Percentiles rank a stretch among this genome's conserved stretches.
These are phyloP conservation scores for Yamadazyma jaroonii DNA, from an alignment of 1,139 yeast genomes.

Conservation along the genomic window DNA sequence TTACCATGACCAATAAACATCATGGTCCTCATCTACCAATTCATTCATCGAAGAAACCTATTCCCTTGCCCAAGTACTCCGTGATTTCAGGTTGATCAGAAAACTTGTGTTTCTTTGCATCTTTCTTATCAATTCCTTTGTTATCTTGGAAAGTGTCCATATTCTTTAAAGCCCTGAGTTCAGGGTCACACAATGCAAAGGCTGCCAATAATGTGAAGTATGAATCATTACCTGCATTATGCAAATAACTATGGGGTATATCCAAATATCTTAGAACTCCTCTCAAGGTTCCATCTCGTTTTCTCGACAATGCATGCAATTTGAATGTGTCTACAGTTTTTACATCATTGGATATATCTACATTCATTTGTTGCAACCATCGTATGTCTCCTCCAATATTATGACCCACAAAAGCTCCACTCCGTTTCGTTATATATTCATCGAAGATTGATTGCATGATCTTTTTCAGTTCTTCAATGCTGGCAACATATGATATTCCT, in stretches of 20 bases:
- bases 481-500: constrained; percentile 52
- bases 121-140: constrained; percentile 8
- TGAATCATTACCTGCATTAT: constrained; percentile 85
- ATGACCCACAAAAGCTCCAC: constrained; percentile 64
- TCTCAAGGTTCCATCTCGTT: constrained; percentile 48
- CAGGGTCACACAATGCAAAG: constrained; percentile 56
- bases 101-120: constrained; percentile 9
- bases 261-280: constrained; percentile 49
- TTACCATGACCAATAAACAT: too few relatives aligned
- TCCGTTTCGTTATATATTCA: constrained; percentile 29
- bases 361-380: constrained; percentile 49
- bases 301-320: constrained; percentile 43
- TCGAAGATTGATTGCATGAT: constrained; percentile 44
- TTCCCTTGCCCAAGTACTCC: too few relatives aligned
- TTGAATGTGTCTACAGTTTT: constrained; percentile 52
- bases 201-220: constrained; percentile 63
- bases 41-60: too few relatives aligned
- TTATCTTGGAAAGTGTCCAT: constrained; percentile 18
- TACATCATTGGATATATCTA: constrained; percentile 36
- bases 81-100: constrained; percentile 10
- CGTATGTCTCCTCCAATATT: constrained; percentile 57
- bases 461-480: constrained; percentile 27
- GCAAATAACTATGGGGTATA: constrained; percentile 66
- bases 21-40: too few relatives aligned
- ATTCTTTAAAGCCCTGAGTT: constrained; percentile 13